Conservation (phyloP, 306 rosid species). For the Vigna radiata region DNA sequence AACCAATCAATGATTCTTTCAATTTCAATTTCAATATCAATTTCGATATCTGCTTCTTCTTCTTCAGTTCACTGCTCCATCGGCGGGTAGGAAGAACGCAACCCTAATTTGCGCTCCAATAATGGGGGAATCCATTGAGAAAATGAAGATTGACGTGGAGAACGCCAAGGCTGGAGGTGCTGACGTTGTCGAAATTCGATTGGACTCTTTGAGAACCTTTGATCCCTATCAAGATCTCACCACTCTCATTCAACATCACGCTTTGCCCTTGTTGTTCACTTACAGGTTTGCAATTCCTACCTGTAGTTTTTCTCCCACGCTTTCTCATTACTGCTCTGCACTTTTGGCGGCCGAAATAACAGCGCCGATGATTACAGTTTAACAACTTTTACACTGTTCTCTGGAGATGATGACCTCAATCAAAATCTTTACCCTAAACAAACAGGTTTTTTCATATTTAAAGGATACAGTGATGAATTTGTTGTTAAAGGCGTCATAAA, state of each 20-base stretch:
- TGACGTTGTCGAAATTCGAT: constrained; percentile 43
- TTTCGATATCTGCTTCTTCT: neutral
- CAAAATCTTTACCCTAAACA: neutral
- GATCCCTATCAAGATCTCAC: constrained; percentile 34
- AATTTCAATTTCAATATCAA: neutral
- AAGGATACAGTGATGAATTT: too few relatives aligned
- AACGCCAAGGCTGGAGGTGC: constrained; percentile 36
- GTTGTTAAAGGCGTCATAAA: too few relatives aligned
- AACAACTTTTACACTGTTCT: neutral
- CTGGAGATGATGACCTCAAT: neutral
- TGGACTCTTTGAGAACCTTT: constrained; percentile 32
- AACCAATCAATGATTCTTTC: neutral
- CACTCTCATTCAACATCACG: neutral
- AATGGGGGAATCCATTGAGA: constrained; percentile 22
- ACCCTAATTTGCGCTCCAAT: constrained; percentile 40
- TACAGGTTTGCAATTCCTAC: constrained; percentile 33
- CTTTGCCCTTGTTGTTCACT: constrained; percentile 41
- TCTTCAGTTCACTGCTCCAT: neutral
- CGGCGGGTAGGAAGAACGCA: neutral
- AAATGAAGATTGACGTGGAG: constrained; percentile 24
- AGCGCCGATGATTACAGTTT: neutral
- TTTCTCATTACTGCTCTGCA: neutral
- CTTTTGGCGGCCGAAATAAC: neutral
- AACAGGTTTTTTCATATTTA: too few relatives aligned
- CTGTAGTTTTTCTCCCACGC: neutral